These are phyloP conservation scores for Hypomontagnella monticulosa DNA, from an alignment of 495 filamentous ascomycete genomes.

Conservation along the genomic window DNA sequence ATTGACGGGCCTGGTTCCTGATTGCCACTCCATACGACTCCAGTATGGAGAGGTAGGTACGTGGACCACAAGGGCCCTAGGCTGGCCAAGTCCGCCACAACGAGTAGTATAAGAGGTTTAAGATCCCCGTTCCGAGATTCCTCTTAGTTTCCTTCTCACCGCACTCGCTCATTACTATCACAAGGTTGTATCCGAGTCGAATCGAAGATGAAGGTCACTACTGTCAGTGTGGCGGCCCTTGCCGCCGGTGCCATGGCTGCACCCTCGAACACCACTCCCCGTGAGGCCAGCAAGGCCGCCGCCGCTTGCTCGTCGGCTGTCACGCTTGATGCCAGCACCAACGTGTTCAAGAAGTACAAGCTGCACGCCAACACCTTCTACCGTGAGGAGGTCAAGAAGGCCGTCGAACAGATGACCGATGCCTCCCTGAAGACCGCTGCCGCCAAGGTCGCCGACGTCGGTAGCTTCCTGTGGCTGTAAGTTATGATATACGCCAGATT, in stretches of 20 bases:
- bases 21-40: conserved; percentile 46
- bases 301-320: conserved; percentile 60
- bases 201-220: conserved; percentile 58
- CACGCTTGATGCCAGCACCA: conserved; percentile 61
- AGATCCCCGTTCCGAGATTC: conserved; percentile 10
- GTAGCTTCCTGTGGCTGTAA: conserved; percentile 77
- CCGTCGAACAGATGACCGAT: conserved; percentile 55
- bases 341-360: conserved; percentile 63
- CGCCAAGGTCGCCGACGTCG: conserved; percentile 67
- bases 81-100: conserved; percentile 19
- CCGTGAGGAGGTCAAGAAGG: conserved; percentile 61
- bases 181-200: conserved; percentile 38
- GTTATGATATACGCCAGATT: conserved; percentile 17
- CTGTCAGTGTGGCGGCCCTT: conserved; percentile 52
- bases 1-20: conserved; percentile 59
- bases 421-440: conserved; percentile 53
- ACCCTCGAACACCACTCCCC: conserved; percentile 47
- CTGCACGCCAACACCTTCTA: conserved; percentile 68
- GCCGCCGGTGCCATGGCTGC: conserved; percentile 55
- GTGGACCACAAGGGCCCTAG: conserved; percentile 5
- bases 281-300: conserved; percentile 44
- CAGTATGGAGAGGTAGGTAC: conserved; percentile 4
- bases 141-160: conserved; percentile 45
- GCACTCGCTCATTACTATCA: conserved; percentile 44
- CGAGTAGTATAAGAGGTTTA: conserved; percentile 41